phyloP scores from a whole-genome alignment of 2,329 filamentous ascomycete genomes.

The Fusarium goolgardi region DNA sequence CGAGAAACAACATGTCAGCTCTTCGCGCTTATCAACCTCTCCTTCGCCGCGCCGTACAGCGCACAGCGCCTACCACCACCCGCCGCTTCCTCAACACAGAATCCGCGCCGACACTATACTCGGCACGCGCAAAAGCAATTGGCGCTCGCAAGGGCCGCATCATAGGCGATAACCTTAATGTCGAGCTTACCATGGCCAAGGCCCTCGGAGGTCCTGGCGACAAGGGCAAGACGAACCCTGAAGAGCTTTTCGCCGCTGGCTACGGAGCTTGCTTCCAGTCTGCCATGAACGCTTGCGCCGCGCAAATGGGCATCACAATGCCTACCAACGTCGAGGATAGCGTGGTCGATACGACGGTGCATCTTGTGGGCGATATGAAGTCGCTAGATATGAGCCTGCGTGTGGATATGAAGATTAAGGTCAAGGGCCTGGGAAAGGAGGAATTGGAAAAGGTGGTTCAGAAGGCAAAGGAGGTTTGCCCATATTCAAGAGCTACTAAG shows the following conservation, averaged over 20 bases:
- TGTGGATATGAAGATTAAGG: conserved; percentile 27
- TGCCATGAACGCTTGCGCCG: conserved; percentile 23
- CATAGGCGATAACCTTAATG: conserved; percentile 28
- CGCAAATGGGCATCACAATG: conserved; percentile 16
- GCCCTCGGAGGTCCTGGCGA: conserved; percentile 23
- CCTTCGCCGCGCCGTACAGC: background rate
- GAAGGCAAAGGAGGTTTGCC: conserved; percentile 13
- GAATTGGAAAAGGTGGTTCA: conserved; percentile 9
- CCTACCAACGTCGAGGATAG: conserved; percentile 18
- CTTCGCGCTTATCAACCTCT: conserved; percentile 10
- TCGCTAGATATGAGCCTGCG: conserved; percentile 14
- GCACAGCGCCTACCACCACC: background rate
- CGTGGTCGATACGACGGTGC: conserved; percentile 22
- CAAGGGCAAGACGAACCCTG: conserved; percentile 20
- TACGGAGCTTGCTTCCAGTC: conserved; percentile 30
- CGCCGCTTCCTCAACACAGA: conserved; percentile 13
- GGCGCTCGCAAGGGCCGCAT: conserved; percentile 25
- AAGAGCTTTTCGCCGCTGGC: conserved; percentile 24
- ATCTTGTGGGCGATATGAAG: conserved; percentile 26
- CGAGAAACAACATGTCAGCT: conserved; percentile 11
- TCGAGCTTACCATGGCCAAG: conserved; percentile 31
- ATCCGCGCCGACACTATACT: conserved; percentile 17
- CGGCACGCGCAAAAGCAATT: conserved; percentile 23
- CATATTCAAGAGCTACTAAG: conserved; percentile 12
- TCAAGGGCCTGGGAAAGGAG: conserved; percentile 6